phyloP scores from a whole-genome alignment of 2,329 filamentous ascomycete genomes.

The Helotiales sp. region DNA sequence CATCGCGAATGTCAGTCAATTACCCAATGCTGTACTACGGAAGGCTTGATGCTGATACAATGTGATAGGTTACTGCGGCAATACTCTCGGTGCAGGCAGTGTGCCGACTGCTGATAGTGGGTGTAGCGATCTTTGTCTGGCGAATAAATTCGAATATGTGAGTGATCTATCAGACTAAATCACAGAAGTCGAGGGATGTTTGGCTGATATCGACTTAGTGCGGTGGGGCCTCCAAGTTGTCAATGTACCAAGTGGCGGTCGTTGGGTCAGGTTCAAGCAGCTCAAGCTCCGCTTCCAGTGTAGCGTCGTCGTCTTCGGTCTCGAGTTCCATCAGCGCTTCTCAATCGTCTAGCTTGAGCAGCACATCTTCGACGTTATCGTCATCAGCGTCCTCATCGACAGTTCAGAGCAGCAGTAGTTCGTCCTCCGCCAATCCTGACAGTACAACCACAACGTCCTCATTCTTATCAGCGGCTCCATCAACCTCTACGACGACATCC shows the following conservation, averaged over 20 bases:
- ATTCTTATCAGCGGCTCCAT: not conserved
- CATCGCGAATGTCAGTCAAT: constrained; percentile 29
- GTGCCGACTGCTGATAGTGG: constrained; percentile 28
- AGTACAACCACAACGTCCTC: constrained; percentile 5
- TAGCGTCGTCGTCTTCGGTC: not conserved
- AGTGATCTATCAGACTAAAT: constrained; percentile 15
- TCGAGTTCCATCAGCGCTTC: not conserved
- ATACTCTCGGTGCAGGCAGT: constrained; percentile 23
- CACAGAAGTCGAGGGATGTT: not conserved
- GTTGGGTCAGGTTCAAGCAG: not conserved
- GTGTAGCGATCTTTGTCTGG: constrained; percentile 20
- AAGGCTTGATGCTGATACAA: not conserved
- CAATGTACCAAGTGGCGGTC: constrained; percentile 21
- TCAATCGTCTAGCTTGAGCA: not conserved
- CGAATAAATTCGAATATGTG: constrained; percentile 32
- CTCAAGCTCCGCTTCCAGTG: not conserved
- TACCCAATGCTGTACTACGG: not conserved
- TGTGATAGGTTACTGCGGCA: constrained; percentile 29
- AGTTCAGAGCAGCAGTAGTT: not conserved
- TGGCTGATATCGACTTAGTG: constrained; percentile 17
- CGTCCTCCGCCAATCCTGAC: not conserved
- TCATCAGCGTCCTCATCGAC: not conserved
- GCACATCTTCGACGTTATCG: not conserved
- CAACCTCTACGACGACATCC: constrained; percentile 1
- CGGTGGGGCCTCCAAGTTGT: constrained; percentile 24